Base-by-base conservation (phyloP, 2,329 filamentous ascomycete genomes). In the Neonectria hederae region DNA sequence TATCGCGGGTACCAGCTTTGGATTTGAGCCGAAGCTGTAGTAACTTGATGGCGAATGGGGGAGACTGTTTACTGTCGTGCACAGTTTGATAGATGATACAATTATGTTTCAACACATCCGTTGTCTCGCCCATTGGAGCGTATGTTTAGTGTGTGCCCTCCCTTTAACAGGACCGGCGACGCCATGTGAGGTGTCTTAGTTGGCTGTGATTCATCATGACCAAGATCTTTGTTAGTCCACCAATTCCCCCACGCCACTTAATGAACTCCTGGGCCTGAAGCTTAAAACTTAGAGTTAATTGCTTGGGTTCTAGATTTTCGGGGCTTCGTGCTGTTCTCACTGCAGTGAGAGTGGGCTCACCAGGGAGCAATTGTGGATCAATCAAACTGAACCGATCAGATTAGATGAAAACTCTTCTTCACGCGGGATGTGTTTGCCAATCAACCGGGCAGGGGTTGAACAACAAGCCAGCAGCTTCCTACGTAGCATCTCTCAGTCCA, bases 1-100 rank as follows among this genome's bases (percentile, higher is more conserved):
- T 4, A 81, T 87, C 17, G 84, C 83, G 1, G 85, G 85, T 0
- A 85, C 85, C 28, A 75, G 78, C 49, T 83, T 87, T 68, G 84
- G 84, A 11, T 71, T 87, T 63, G 78, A 86, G 62, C 83, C 85
- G 1, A 87, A 87, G 78, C 67, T 86, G 77, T 86, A 77, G 35
- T 22, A 17, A 22, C 21, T 22, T 10, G n/a, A 28, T 13, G 11
- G 24, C 21, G 30, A 11, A 22, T 22, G 32, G 38, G 38, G 21
- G 30, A 21, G 28, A 14, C 22, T n/a, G 24, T 55, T n/a, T 38
- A 38, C 35, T 38, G 30, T 35, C 10, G 10, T 7, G 13, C 14
- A 17, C 32, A 14, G 13, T 5, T 35, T 4, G 32, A 17, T 35
- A 35, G 32, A 35, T 35, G 32, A 17, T 17, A 35, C 14, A 32